Conservation (phyloP, 306 rosid species). For the Cucumis cinereus region DNA sequence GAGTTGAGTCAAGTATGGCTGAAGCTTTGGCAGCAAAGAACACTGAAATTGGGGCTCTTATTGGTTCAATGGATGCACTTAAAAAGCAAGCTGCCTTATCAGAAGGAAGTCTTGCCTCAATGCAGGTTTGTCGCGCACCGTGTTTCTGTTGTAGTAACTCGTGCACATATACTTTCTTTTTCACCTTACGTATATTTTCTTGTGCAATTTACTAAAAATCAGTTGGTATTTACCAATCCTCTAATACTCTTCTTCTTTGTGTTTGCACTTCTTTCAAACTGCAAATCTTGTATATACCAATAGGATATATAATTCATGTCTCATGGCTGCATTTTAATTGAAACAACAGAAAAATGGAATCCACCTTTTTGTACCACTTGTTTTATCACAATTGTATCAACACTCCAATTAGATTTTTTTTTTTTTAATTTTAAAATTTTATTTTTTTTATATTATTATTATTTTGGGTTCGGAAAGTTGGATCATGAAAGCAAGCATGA, state of each 20-base stretch:
- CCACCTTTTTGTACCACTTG: no score
- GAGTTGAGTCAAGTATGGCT: slow-evolving; percentile 74
- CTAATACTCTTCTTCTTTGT: not conserved
- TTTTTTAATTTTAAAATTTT: no score
- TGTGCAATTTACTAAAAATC: not conserved
- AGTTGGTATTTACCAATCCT: slow-evolving; percentile 9
- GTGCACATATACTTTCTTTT: not conserved
- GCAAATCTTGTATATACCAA: not conserved
- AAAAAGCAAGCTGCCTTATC: slow-evolving; percentile 84
- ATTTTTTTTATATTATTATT: no score
- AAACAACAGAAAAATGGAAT: no score
- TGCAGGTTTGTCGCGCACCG: slow-evolving; percentile 45
- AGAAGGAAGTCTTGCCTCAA: slow-evolving; percentile 83
- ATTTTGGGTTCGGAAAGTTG: no score
- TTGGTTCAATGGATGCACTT: slow-evolving; percentile 63
- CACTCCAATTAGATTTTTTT: no score
- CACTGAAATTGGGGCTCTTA: slow-evolving; percentile 82
- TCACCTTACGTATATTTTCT: not conserved
- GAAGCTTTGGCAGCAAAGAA: slow-evolving; percentile 93
- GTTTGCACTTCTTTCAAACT: not conserved
- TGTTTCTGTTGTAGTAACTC: not conserved
- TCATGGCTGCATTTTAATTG: no score
- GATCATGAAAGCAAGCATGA: no score
- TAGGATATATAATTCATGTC: no score
- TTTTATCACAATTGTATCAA: no score